Percentiles rank a stretch among this genome's conserved stretches.
phyloP scores from a whole-genome alignment of 2,329 filamentous ascomycete species.

The Alternaria sp. region DNA sequence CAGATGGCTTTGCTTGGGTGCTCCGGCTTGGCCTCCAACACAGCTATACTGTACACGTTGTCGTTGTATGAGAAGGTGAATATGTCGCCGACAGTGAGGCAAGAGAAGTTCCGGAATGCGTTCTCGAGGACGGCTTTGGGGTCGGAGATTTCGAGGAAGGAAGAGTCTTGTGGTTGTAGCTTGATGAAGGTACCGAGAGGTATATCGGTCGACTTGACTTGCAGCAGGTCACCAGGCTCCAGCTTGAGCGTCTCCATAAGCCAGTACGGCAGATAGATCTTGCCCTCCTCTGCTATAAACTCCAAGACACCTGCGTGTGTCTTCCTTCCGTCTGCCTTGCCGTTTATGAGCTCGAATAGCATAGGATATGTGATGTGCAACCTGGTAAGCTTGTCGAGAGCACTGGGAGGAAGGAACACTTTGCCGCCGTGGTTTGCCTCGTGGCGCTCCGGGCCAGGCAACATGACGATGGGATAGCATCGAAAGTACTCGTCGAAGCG shows the following conservation, averaged over 20 bases:
- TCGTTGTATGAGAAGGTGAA: constrained; percentile 99
- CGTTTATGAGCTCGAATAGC: constrained; percentile 95
- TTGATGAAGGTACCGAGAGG: constrained; percentile 93
- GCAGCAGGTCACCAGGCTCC: constrained; percentile 91
- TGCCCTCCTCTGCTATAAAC: constrained; percentile 96
- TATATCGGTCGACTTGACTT: constrained; percentile 93
- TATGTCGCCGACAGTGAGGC: constrained; percentile 88
- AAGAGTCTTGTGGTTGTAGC: constrained; percentile 89
- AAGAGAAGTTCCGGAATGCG: constrained; percentile 94
- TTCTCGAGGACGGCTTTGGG: constrained; percentile 97
- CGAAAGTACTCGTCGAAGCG: constrained; percentile 99
- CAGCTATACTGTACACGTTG: constrained; percentile 88
- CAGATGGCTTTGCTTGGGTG: constrained; percentile 84
- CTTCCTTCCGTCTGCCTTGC: constrained; percentile 82
- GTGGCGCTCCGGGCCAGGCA: constrained; percentile 85
- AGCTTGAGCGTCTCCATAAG: constrained; percentile 92
- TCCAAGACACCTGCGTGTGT: constrained; percentile 96
- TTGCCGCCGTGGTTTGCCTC: constrained; percentile 97
- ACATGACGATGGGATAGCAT: constrained; percentile 95
- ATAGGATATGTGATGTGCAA: constrained; percentile 97
- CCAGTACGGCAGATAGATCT: constrained; percentile 96
- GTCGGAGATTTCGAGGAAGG: constrained; percentile 96
- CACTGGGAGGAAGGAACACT: constrained; percentile 95
- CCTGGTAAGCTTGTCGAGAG: constrained; percentile 94
- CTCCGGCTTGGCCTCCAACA: constrained; percentile 90